Evolutionary conservation across 768 basidiomycete species (phyloP), one percentile per base, ranked within the genome.

Genomic region (Leccinum subgranulosum): DNA sequence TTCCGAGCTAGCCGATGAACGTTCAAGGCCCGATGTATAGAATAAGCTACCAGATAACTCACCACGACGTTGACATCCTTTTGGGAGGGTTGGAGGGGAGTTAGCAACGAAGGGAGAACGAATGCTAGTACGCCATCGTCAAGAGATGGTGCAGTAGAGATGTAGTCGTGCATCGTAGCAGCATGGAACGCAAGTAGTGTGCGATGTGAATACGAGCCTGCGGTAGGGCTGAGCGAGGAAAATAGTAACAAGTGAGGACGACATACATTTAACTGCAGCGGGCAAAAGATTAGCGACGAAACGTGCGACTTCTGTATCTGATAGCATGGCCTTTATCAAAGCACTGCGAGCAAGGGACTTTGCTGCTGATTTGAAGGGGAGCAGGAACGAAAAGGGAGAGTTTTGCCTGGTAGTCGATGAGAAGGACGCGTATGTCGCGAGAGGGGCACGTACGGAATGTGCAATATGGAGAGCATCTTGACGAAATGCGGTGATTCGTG

Each of bases 401-500:
- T 82, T 81, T 21, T 80, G 77, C 62, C 90, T 92, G 53, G 0
- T 27, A 28, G 52, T 11, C 21, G 11, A 34, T 60, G 39, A 60
- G 63, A 48, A 58, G 50, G 10, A 28, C 3, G 15, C 11, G n/a
- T 7, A 29, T 12, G 14, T 33, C 6, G 3, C 3, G 7, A 3
- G 14, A 55, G 14, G 27, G 41, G 10, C 3, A 75, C 84, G 25
- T 62, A 91, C 90, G 81, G 78, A 56, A 93, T 81, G 64, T 87
- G 83, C 53, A 98, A 75, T 64, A 99, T 93, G 2, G 90, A 84
- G 25, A 97, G 78, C 81, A 98, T 92, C 64, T 97, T 96, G 9
- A 88, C 82, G 72, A 98, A 98, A 69, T 98, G 94, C 0, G 91
- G 86, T 5, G 95, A 90, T 63, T 95, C 92, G 66, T 98, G 94